Evolutionary conservation across 2,329 filamentous ascomycete species (phyloP).

Genomic region (Ophiostoma montium): DNA sequence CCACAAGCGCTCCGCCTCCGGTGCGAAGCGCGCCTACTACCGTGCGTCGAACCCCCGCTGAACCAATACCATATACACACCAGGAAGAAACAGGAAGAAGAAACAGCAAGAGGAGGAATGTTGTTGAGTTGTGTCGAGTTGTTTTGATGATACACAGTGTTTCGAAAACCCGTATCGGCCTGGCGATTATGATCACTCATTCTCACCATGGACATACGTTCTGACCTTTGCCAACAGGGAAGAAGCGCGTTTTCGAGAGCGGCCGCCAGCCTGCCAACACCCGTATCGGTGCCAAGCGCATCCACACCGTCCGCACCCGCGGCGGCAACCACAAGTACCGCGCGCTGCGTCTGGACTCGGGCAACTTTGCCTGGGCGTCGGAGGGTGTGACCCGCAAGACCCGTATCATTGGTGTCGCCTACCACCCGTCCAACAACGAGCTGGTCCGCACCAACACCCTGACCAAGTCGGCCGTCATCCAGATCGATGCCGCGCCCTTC

Average conservation of each 20-base stretch:
- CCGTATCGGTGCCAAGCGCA: conserved; percentile 64
- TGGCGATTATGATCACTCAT: conserved; percentile 13
- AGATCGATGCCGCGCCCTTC: conserved; percentile 98
- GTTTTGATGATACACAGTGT: conserved; percentile 7
- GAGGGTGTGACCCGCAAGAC: conserved; percentile 98
- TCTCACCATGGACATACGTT: conserved; percentile 44
- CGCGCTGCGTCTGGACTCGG: conserved; percentile 92
- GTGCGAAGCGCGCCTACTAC: conserved; percentile 93
- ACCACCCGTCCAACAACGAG: conserved; percentile 99
- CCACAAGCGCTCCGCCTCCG: conserved; percentile 99
- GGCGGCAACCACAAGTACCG: conserved; percentile 99
- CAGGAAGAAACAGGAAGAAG: too few relatives aligned
- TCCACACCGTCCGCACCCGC: conserved; percentile 29
- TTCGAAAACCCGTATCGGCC: conserved; percentile 54
- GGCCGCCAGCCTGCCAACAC: conserved; percentile 99
- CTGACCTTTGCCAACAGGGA: conserved; percentile 63
- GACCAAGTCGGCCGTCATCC: conserved; percentile 96
- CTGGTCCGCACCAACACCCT: conserved; percentile 99
- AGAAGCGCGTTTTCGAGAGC: conserved; percentile 99
- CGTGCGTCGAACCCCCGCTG: conserved; percentile 42
- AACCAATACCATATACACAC: background rate
- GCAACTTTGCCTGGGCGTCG: conserved; percentile 99
- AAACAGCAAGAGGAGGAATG: background rate
- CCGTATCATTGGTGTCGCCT: conserved; percentile 95
- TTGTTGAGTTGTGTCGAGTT: background rate